Percentiles rank a stretch among this genome's conserved stretches.
Conservation (phyloP, 371 early-diverging fungal genomes). For the Apophysomyces trapeziformis region DNA sequence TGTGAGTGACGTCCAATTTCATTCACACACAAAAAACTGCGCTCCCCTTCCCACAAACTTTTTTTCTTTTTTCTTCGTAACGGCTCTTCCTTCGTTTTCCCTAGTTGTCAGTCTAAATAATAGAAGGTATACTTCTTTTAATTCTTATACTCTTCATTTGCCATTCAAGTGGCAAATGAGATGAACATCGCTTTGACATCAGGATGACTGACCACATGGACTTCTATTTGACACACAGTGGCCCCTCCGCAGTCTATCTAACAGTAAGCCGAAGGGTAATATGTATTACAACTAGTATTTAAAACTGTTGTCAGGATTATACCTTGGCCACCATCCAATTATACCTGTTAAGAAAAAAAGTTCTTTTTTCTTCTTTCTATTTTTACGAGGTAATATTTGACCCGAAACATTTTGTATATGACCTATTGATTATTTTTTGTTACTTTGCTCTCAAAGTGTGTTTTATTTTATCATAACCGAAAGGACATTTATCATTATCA, state of each 20-base stretch:
- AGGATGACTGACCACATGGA: conserved; percentile 10
- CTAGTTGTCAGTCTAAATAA: conserved; percentile 2
- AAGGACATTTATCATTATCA: neutral
- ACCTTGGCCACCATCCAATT: conserved; percentile 11
- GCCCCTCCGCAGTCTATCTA: conserved; percentile 11
- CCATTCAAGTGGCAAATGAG: conserved; percentile 10
- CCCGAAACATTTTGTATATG: neutral
- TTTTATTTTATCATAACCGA: conserved; percentile 3
- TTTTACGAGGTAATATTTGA: conserved; percentile 5
- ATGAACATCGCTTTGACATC: conserved; percentile 11
- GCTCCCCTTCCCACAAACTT: conserved; percentile 8
- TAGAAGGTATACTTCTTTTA: conserved; percentile 9
- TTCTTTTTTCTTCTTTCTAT: neutral
- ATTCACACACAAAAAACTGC: too few relatives aligned
- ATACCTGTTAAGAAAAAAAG: conserved; percentile 5
- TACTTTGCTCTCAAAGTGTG: neutral
- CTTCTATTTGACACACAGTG: conserved; percentile 11
- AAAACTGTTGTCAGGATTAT: conserved; percentile 3
- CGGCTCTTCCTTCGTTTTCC: conserved; percentile 1
- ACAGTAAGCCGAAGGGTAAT: neutral
- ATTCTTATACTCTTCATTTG: neutral
- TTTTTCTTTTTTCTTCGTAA: conserved; percentile 3
- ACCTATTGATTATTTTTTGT: conserved; percentile 2
- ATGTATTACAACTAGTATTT: neutral
- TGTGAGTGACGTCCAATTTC: too few relatives aligned